Conservation (phyloP, 306 rosid genomes). For the Arachis stenosperma region DNA sequence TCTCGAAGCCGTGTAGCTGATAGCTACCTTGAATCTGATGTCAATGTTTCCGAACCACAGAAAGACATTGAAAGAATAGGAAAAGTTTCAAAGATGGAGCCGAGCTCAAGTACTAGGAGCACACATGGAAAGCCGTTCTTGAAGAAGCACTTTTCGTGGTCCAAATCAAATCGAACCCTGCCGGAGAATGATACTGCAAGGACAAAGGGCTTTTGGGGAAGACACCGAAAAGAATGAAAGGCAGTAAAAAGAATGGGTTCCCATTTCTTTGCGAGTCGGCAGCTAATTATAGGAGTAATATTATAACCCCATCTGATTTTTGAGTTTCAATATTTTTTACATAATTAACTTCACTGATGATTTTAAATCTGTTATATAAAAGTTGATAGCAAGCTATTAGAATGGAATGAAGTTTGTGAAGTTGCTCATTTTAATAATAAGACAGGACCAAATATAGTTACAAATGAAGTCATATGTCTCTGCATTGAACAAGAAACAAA, state of each 20-base stretch:
- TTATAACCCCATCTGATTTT: slow-evolving; percentile 37
- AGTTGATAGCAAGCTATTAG: too few species aligned
- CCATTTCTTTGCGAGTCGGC: slow-evolving; percentile 35
- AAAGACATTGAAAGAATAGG: slow-evolving; percentile 49
- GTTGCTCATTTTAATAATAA: too few species aligned
- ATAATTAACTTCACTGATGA: slow-evolving; percentile 45
- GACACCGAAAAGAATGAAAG: slow-evolving; percentile 50
- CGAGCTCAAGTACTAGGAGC: slow-evolving; percentile 68
- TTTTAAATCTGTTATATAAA: background rate
- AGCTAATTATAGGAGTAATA: slow-evolving; percentile 35
- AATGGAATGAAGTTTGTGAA: too few species aligned
- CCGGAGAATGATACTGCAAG: slow-evolving; percentile 64
- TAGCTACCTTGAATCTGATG: slow-evolving; percentile 63
- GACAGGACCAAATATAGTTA: too few species aligned
- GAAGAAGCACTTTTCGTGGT: slow-evolving; percentile 70
- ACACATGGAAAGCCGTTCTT: slow-evolving; percentile 66
- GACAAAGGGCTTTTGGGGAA: slow-evolving; percentile 81
- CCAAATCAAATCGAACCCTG: slow-evolving; percentile 68
- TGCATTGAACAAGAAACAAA: too few species aligned
- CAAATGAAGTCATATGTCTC: too few species aligned
- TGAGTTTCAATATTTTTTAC: slow-evolving; percentile 36
- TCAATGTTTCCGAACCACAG: slow-evolving; percentile 57
- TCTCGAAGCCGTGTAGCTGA: slow-evolving; percentile 75
- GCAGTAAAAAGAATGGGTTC: slow-evolving; percentile 48
- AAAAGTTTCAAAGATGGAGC: slow-evolving; percentile 63